Evolutionary conservation across 139 green algal genomes (phyloP).

Genomic region (Mesotaenium endlicherianum): DNA sequence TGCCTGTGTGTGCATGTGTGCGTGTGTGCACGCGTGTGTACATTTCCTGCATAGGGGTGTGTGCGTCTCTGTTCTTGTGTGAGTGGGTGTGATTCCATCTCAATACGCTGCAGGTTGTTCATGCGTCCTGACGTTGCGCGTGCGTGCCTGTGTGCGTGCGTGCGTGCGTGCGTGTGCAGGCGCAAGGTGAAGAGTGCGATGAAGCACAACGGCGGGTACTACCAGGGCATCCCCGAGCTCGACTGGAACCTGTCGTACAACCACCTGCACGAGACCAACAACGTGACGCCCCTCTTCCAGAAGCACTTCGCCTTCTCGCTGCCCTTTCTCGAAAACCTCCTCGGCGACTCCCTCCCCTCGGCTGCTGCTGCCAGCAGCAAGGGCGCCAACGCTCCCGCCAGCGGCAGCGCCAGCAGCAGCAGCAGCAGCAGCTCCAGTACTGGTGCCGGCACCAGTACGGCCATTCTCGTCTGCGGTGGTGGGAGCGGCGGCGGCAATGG

Average conservation of each 20-base stretch:
- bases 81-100: background rate
- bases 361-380: background rate
- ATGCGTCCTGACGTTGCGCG: background rate
- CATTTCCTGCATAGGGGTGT: background rate
- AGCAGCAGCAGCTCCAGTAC: background rate
- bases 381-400: background rate
- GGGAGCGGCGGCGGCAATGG: background rate
- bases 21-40: background rate
- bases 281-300: slow-evolving; percentile 11
- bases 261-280: background rate
- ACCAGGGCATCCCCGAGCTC: slow-evolving; percentile 15
- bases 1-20: background rate
- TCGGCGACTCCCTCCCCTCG: background rate
- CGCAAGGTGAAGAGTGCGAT: slow-evolving; percentile 25
- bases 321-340: background rate
- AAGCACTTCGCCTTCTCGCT: slow-evolving; percentile 8
- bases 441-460: background rate
- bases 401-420: background rate
- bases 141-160: background rate
- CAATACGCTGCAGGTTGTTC: background rate
- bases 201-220: slow-evolving; percentile 18
- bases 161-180: background rate
- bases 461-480: background rate
- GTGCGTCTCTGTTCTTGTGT: background rate
- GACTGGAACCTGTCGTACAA: background rate